Evolutionary conservation across 73 alveolate genomes (phyloP).

Genomic region (Effrenium voratum): DNA sequence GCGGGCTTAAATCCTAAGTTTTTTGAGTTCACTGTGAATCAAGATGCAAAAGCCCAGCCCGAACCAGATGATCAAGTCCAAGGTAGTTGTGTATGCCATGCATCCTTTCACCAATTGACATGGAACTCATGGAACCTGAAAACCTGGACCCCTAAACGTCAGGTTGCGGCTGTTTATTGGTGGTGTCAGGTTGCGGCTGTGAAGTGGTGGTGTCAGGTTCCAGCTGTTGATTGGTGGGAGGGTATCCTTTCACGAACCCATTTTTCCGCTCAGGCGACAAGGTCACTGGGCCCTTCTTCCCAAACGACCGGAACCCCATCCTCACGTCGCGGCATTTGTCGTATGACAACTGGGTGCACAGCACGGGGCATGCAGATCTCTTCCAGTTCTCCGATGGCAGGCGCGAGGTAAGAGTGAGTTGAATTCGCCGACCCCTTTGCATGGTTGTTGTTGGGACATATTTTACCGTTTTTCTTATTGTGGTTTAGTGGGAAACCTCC

Average conservation of each 20-base stretch:
- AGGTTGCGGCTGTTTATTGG: neutral
- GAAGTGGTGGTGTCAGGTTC: no score
- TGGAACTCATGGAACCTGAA: no score
- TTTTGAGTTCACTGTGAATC: no score
- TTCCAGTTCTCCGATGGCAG: constrained; percentile 73
- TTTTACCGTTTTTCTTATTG: neutral
- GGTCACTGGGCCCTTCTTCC: constrained; percentile 79
- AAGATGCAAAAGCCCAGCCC: no score
- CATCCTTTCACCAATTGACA: no score
- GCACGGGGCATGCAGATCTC: constrained; percentile 72
- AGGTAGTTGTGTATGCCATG: no score
- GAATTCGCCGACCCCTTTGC: neutral
- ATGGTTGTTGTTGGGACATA: neutral
- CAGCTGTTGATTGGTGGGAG: neutral
- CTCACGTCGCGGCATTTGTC: constrained; percentile 63
- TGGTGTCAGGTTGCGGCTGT: neutral
- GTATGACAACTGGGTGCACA: constrained; percentile 87
- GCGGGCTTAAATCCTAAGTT: no score
- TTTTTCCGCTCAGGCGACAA: constrained; percentile 35
- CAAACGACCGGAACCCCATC: constrained; percentile 79
- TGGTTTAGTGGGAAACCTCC: no score
- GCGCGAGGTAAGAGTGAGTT: neutral
- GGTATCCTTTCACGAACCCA: neutral
- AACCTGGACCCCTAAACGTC: neutral
- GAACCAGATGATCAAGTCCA: no score